phyloP scores from a whole-genome alignment of 768 basidiomycete species.

The Suillus hirtellus region DNA sequence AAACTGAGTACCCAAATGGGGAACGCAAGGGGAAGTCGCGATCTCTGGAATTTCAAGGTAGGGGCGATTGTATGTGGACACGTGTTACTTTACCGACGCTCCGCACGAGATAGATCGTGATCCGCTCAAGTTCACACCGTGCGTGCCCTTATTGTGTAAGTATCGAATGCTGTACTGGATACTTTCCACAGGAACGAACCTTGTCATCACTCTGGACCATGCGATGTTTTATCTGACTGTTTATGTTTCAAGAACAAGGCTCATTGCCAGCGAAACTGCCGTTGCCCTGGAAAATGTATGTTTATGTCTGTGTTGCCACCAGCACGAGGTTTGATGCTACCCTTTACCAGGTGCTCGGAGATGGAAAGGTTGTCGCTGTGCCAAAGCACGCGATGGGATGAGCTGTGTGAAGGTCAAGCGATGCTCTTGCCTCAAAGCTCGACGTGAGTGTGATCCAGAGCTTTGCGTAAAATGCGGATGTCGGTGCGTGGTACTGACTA shows the following conservation, averaged over 20 bases:
- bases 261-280: constrained; percentile 58
- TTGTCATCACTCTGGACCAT: constrained; percentile 60
- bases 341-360: constrained; percentile 47
- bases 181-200: constrained; percentile 41
- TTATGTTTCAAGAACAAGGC: constrained; percentile 49
- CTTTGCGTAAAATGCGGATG: constrained; percentile 55
- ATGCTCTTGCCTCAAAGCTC: constrained; percentile 53
- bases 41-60: constrained; percentile 24
- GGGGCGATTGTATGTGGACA: constrained; percentile 19
- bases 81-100: constrained; percentile 19
- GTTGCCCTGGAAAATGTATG: constrained; percentile 53
- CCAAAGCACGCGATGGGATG: constrained; percentile 22
- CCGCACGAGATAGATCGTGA: constrained; percentile 12
- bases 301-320: constrained; percentile 1
- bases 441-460: constrained; percentile 70
- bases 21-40: constrained; percentile 14
- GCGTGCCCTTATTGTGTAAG: constrained; percentile 11
- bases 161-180: constrained; percentile 1
- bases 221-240: constrained; percentile 43
- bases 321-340: not conserved
- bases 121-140: constrained; percentile 15
- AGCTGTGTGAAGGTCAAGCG: constrained; percentile 36
- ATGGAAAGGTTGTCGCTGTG: constrained; percentile 60
- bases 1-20: not conserved
- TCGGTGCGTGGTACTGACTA: constrained; percentile 36